Evolutionary conservation across 805 yeast species (phyloP).

Genomic region (Barnettozyma vustinii): DNA sequence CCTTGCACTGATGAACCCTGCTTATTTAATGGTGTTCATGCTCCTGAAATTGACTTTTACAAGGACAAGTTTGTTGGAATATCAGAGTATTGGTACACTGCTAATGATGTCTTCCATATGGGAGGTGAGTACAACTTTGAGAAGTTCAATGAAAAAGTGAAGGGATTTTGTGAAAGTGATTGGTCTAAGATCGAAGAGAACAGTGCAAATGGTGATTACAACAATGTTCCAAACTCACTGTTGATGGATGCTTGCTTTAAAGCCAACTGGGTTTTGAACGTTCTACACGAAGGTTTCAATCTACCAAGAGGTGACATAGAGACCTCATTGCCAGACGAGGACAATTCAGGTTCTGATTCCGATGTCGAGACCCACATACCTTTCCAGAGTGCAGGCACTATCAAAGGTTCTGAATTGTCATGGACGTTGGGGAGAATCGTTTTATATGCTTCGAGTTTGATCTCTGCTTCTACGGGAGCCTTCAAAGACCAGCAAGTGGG

Average conservation of each 20-base stretch:
- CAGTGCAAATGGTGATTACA: slow-evolving; percentile 49
- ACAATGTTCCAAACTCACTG: slow-evolving; percentile 48
- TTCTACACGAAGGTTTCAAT: slow-evolving; percentile 88
- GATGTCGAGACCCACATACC: slow-evolving; percentile 37
- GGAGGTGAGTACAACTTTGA: slow-evolving; percentile 85
- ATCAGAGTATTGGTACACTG: slow-evolving; percentile 96
- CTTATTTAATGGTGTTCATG: slow-evolving; percentile 91
- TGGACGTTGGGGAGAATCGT: slow-evolving; percentile 94
- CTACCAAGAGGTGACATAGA: slow-evolving; percentile 70
- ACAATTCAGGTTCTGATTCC: slow-evolving; percentile 21
- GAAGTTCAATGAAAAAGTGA: slow-evolving; percentile 59
- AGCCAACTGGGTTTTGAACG: slow-evolving; percentile 88
- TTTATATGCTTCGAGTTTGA: slow-evolving; percentile 65
- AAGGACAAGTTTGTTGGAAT: slow-evolving; percentile 86
- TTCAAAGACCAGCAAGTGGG: slow-evolving; percentile 13
- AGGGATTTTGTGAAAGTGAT: slow-evolving; percentile 66
- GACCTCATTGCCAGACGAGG: slow-evolving; percentile 23
- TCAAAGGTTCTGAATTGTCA: slow-evolving; percentile 81
- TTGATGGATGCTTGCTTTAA: slow-evolving; percentile 84
- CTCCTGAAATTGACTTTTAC: slow-evolving; percentile 77
- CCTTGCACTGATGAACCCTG: slow-evolving; percentile 90
- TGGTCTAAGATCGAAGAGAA: slow-evolving; percentile 58
- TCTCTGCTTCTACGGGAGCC: slow-evolving; percentile 8
- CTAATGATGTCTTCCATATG: slow-evolving; percentile 82
- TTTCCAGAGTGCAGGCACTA: slow-evolving; percentile 75